phyloP scores from a whole-genome alignment of 169 alveolate species.

The Eimeria falciformis region DNA sequence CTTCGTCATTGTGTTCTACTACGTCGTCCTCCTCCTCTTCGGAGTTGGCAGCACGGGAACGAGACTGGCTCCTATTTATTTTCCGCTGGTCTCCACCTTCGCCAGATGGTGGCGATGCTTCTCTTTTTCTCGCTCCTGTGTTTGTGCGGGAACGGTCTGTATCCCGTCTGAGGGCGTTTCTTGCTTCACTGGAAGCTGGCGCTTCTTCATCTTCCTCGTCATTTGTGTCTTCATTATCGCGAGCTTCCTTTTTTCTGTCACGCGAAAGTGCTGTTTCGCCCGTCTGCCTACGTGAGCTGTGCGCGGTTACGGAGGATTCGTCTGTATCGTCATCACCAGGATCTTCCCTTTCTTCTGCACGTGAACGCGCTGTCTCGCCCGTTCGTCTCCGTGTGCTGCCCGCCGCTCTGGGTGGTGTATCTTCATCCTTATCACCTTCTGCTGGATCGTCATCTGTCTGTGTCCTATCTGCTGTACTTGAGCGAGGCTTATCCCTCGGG shows the following conservation, averaged over 20 bases:
- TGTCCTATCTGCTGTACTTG: neutral
- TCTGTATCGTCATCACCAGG: neutral
- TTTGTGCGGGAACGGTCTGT: too few relatives aligned
- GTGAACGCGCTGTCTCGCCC: neutral
- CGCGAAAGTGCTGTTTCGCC: neutral
- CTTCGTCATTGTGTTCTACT: neutral
- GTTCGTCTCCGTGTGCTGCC: neutral
- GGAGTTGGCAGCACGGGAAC: neutral
- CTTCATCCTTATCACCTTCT: neutral
- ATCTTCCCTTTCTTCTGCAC: neutral
- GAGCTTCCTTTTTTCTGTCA: too few relatives aligned
- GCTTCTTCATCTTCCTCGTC: neutral
- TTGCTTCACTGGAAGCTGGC: neutral
- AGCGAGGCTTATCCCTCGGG: neutral
- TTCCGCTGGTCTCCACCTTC: neutral
- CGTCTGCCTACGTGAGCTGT: constrained; percentile 42
- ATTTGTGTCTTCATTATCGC: neutral
- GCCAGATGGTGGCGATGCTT: neutral
- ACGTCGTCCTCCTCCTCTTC: neutral
- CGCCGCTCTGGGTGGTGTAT: neutral
- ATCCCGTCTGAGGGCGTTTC: neutral
- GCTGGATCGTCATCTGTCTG: neutral
- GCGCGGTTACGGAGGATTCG: neutral
- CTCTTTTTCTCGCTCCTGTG: neutral
- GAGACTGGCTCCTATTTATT: neutral